Evolutionary conservation across 495 filamentous ascomycete species (phyloP), one percentile per base, ranked within the genome.

Genomic region (Neurospora sp.): DNA sequence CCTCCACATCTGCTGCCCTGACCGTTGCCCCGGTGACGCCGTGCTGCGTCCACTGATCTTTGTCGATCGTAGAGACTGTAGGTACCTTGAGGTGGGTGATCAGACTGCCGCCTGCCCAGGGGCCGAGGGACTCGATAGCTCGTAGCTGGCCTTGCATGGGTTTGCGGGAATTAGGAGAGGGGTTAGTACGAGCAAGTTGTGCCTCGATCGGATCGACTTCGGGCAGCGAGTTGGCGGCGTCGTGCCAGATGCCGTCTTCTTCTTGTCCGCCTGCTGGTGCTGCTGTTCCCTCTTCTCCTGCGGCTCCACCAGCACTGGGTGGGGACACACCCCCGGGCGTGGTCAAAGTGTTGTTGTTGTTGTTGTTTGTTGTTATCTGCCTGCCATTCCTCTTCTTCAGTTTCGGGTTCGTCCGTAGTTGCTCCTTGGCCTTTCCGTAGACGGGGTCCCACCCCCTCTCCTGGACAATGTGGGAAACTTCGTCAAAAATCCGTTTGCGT

Each of bases 81-180:
- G 89, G 89, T 37, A 96, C 85, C 76, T 94, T 94, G 76, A 97
- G 83, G 70, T 90, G 90, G 0, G 91, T 90, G 3, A 94, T 82
- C 70, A 99, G 79, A 82, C 94, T 97, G 5, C 90, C 94, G 20
- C 96, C 96, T 42, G 90, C 89, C 95, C 96, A 99, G 7, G 93
- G 85, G 0, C 96, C 96, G 0, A 98, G 83, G 6, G 92, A 93
- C 77, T 96, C 92, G 14, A 98, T 84, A 18, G 91, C 92, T 3
- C 93, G 88, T 31, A 97, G 81, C 20, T 88, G 79, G 8, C 92
- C 93, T 20, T 82, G 79, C 1, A 85, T 83, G 9, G 54, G 54
- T 37, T 66, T 66, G 12, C 54, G 54, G 1, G 12, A 12, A 3
- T 12, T 59, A 1, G 23, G 0, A 0, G 20, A 18, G 23, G 54